Conservation (phyloP, 208 protist species). For the Porcisia deanei region DNA sequence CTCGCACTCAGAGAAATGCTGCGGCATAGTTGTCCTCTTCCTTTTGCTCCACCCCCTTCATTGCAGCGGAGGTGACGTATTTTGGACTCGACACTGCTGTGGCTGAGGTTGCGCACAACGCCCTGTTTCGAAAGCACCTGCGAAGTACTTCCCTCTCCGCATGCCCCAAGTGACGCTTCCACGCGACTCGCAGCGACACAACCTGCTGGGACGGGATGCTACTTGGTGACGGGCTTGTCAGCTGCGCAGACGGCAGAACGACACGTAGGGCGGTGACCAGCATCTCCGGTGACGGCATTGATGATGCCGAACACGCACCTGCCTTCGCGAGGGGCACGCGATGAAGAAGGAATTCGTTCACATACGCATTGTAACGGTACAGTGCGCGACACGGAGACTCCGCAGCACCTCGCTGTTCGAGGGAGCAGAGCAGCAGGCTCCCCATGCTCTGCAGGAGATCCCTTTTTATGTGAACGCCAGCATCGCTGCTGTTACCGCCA, state of each 20-base stretch:
- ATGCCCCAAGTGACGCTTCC: background rate
- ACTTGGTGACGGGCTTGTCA: background rate
- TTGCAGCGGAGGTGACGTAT: too few relatives aligned
- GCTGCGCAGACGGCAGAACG: constrained; percentile 17
- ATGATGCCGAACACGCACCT: background rate
- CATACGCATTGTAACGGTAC: constrained; percentile 18
- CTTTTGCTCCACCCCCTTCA: too few relatives aligned
- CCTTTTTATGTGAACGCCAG: background rate
- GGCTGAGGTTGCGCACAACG: too few relatives aligned
- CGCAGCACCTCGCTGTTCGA: background rate
- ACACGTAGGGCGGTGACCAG: background rate
- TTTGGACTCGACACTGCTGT: too few relatives aligned
- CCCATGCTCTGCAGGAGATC: constrained; percentile 18
- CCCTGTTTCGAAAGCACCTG: background rate
- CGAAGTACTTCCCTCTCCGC: constrained; percentile 5
- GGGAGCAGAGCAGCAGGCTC: constrained; percentile 13
- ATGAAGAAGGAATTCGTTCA: constrained; percentile 25
- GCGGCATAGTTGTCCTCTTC: too few relatives aligned
- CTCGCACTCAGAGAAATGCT: too few relatives aligned
- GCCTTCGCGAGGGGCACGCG: background rate
- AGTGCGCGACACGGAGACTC: background rate
- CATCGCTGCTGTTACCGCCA: background rate
- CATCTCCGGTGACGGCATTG: background rate
- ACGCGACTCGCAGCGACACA: background rate
- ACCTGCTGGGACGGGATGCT: constrained; percentile 6